A percentile compares a stretch with the other conserved stretches of the same genome.
phyloP scores from a whole-genome alignment of 495 filamentous ascomycete genomes.

The Elasticomyces elasticus region DNA sequence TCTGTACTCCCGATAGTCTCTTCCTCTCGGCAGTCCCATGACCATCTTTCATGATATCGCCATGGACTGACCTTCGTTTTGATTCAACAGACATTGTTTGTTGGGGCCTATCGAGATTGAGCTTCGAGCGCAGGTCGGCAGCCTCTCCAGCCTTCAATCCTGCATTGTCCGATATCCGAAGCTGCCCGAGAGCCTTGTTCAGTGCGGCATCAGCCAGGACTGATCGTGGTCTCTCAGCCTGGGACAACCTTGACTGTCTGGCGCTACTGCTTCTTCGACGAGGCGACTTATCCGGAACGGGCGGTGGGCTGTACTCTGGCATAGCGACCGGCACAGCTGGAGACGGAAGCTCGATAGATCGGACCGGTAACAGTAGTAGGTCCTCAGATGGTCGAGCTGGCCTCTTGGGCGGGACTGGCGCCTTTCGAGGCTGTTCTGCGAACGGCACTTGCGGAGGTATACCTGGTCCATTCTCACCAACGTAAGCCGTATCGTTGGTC shows the following conservation, averaged over 20 bases:
- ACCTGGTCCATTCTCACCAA: background rate
- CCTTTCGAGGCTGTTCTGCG: slow-evolving; percentile 4
- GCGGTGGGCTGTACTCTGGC: slow-evolving; percentile 1
- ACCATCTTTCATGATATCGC: background rate
- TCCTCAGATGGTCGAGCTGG: background rate
- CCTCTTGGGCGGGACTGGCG: slow-evolving; percentile 10
- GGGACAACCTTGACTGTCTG: background rate
- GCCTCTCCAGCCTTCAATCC: background rate
- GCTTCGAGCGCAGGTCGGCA: background rate
- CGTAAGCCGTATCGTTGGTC: background rate
- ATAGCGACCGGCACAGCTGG: background rate
- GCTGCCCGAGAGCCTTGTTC: background rate
- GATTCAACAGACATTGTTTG: too few relatives aligned
- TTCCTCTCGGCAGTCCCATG: background rate
- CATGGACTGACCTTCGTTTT: background rate
- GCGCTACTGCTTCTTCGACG: background rate
- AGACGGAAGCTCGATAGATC: background rate
- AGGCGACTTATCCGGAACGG: slow-evolving; percentile 5
- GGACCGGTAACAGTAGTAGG: background rate
- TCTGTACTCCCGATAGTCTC: slow-evolving; percentile 1
- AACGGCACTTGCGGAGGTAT: background rate
- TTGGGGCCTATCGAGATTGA: too few relatives aligned
- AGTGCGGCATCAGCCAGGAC: background rate
- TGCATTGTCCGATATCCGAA: background rate
- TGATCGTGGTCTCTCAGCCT: background rate